These are phyloP conservation scores for Penicillium sp. DNA, from an alignment of 2,329 filamentous ascomycete species.

Conservation along the genomic window DNA sequence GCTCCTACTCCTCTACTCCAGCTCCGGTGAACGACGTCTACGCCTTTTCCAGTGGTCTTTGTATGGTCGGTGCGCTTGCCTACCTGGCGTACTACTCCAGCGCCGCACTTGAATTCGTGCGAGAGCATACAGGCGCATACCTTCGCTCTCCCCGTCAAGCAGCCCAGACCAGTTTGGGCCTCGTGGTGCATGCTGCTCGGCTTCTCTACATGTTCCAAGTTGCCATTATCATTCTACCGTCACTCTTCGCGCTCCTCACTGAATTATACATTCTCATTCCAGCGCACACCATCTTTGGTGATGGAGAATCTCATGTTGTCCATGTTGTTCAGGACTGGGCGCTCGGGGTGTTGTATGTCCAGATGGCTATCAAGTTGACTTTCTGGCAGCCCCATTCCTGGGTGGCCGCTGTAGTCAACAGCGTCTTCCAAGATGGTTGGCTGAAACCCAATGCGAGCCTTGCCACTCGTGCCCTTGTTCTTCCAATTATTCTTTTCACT, in stretches of 20 bases:
- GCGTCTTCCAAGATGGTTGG: conserved; percentile 72
- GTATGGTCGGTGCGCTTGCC: conserved; percentile 66
- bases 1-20: conserved; percentile 66
- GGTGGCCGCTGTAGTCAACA: conserved; percentile 69
- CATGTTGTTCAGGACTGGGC: conserved; percentile 94
- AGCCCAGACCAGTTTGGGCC: conserved; percentile 17
- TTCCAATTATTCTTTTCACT: conserved; percentile 68
- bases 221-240: conserved; percentile 75
- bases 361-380: conserved; percentile 70
- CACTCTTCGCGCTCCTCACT: conserved; percentile 73
- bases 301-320: conserved; percentile 49
- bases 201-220: conserved; percentile 73
- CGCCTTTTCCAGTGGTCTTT: conserved; percentile 87
- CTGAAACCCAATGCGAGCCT: conserved; percentile 73
- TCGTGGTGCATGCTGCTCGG: conserved; percentile 40
- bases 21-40: conserved; percentile 91
- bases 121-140: conserved; percentile 25
- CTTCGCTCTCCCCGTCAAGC: conserved; percentile 33
- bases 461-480: conserved; percentile 80
- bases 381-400: conserved; percentile 67
- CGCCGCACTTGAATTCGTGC: conserved; percentile 22
- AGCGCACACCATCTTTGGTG: conserved; percentile 70
- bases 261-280: conserved; percentile 89
- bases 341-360: conserved; percentile 83
- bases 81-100: conserved; percentile 59